Percentiles rank a stretch among this genome's conserved stretches.
Conservation (phyloP, 306 rosid species). For the Sindora glabra region DNA sequence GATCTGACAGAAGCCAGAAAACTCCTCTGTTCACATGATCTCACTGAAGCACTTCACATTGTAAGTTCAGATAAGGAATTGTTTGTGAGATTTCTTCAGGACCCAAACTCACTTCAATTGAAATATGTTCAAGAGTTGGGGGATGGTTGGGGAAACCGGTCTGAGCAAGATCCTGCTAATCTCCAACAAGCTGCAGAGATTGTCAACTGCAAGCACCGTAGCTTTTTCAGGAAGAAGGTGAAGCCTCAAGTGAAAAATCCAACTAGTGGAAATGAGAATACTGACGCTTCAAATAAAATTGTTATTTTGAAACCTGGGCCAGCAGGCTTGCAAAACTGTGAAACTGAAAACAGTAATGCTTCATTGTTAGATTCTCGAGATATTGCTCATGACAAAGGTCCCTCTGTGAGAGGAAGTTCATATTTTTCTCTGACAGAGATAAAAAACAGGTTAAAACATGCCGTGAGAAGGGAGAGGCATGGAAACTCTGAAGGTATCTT, state of each 20-base stretch:
- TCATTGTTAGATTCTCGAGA: slow-evolving; percentile 33
- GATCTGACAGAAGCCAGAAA: slow-evolving; percentile 58
- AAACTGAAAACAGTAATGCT: slow-evolving; percentile 21
- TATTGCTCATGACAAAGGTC: slow-evolving; percentile 21
- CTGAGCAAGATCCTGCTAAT: slow-evolving; percentile 36
- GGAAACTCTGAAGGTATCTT: slow-evolving; percentile 30
- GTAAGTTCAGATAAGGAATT: slow-evolving; percentile 70
- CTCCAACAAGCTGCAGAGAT: slow-evolving; percentile 38
- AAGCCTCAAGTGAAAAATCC: slow-evolving; percentile 55
- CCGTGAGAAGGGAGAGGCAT: slow-evolving; percentile 74
- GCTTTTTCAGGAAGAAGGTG: slow-evolving; percentile 64
- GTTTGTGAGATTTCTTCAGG: slow-evolving; percentile 52
- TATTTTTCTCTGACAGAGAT: slow-evolving; percentile 78
- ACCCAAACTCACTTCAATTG: slow-evolving; percentile 60
- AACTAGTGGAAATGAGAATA: slow-evolving; percentile 25
- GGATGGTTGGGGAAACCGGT: slow-evolving; percentile 27
- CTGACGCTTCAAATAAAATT: slow-evolving; percentile 54
- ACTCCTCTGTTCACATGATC: slow-evolving; percentile 51
- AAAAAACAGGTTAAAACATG: slow-evolving; percentile 72
- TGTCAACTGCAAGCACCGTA: slow-evolving; percentile 52
- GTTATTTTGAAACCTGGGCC: slow-evolving; percentile 86
- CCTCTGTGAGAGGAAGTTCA: slow-evolving; percentile 49
- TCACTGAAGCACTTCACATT: slow-evolving; percentile 55
- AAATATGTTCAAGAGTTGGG: slow-evolving; percentile 60
- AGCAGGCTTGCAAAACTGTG: slow-evolving; percentile 28